Base-by-base conservation (phyloP, 2,329 filamentous ascomycete genomes). In the Calonectria pauciramosa region DNA sequence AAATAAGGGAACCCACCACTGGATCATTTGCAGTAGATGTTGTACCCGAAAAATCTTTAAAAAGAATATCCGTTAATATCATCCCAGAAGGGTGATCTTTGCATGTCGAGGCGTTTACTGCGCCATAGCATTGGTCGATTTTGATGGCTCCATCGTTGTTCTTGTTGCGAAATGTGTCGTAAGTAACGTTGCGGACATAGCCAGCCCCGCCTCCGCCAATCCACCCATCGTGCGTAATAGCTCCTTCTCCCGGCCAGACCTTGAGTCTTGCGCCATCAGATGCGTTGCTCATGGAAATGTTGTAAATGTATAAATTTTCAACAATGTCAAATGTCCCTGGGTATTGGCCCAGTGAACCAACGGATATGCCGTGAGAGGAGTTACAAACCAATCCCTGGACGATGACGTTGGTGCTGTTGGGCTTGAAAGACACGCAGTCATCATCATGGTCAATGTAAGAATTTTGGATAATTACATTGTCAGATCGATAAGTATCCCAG, bases 341-440 rank as follows among this genome's bases (percentile, higher is more conserved):
- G 79, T 94, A 94, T 82, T 94, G 93, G 36, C 93, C 93, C 0
- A 94, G 86, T 0, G 91, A 93, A 16, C 93, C 93, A n/a, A 94
- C 92, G 16, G 90, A 92, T 78, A 94, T 94, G 38, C 93, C 93
- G 81, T 94, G 93, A 2, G 91, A 93, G 47, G 92, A 92, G 79
- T 92, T 93, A 84, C 93, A 94, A 71, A 86, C 84, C 8, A 94
- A 84, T 71, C 92, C 91, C 81, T 94, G 92, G 8, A 94, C 90
- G 3, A 94, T 82, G 20, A 94, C 90, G 77, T 93, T 89, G 54
- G 92, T 94, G 77, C 89, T 91, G 83, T 94, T 94, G 26, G 93
- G 93, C 84, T 94, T 94, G 88, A 94, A 94, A 1, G 91, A 92
- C 20, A 94, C 92, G 74, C 93, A 94, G 81, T 95, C 90, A 54